A percentile compares a stretch with the other conserved stretches of the same genome.
These are phyloP conservation scores for Adansonia grandidieri DNA, from an alignment of 441 rosid genomes.

Conservation along the genomic window DNA sequence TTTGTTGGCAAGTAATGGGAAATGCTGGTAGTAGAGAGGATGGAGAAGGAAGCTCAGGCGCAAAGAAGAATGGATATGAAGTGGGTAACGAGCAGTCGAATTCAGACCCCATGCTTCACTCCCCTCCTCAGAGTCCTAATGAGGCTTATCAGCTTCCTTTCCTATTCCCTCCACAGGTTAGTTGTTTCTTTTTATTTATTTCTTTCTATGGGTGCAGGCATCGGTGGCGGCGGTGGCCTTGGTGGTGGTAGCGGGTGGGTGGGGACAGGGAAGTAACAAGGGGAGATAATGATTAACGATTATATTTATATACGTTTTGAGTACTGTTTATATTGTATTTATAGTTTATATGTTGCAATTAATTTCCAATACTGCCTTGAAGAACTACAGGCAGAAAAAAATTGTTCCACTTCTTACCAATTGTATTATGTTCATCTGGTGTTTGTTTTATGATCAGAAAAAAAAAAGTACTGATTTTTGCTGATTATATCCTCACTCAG, in stretches of 20 bases:
- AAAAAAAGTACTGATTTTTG: neutral
- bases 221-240: no score
- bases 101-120: constrained; percentile 40
- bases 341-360: neutral
- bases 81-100: constrained; percentile 35
- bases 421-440: neutral
- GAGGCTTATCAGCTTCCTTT: constrained; percentile 35
- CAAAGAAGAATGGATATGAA: constrained; percentile 26
- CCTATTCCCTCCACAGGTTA: constrained; percentile 42
- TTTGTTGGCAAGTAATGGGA: constrained; percentile 55
- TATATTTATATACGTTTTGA: neutral
- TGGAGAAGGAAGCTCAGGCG: constrained; percentile 50
- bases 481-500: neutral
- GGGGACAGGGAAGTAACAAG: neutral
- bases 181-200: neutral
- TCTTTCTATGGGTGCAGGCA: neutral
- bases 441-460: neutral
- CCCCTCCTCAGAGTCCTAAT: constrained; percentile 35
- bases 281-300: neutral
- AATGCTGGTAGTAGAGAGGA: constrained; percentile 58
- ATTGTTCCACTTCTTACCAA: neutral
- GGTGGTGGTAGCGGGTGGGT: neutral
- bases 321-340: neutral
- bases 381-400: neutral
- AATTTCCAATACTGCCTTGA: neutral